Percentiles rank a stretch among this genome's conserved stretches.
phyloP scores from a whole-genome alignment of 169 alveolate species.

The Toxoplasma gondii region DNA sequence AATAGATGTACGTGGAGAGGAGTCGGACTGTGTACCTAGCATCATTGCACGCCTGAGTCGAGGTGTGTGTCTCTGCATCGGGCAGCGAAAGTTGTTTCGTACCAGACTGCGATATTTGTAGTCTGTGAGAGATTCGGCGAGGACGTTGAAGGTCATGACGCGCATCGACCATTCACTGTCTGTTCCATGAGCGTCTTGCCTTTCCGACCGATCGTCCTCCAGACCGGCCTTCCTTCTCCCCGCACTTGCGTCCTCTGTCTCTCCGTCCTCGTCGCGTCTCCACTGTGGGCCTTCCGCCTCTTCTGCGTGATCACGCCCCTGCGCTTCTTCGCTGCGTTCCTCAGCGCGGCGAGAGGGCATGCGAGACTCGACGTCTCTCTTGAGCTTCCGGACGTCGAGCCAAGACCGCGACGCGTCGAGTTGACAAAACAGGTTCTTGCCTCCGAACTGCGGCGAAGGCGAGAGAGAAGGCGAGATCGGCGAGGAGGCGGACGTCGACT shows the following conservation, averaged over 20 bases:
- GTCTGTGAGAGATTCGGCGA: conserved; percentile 32
- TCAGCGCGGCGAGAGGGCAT: background rate
- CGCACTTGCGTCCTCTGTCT: too few relatives aligned
- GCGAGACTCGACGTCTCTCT: background rate
- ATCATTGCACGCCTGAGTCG: too few relatives aligned
- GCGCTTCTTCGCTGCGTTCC: background rate
- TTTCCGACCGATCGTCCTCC: too few relatives aligned
- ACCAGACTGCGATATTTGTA: conserved; percentile 24
- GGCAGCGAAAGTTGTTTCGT: background rate
- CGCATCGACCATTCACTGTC: background rate
- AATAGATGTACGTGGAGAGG: too few relatives aligned
- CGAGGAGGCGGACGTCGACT: background rate
- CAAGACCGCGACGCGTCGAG: background rate
- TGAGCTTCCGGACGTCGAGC: background rate
- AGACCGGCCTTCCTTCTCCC: too few relatives aligned
- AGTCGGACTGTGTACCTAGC: too few relatives aligned
- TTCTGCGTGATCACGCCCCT: background rate
- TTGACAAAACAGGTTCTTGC: background rate
- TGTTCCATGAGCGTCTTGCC: background rate
- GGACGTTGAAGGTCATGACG: conserved; percentile 23
- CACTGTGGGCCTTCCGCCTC: background rate
- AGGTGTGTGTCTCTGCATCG: too few relatives aligned
- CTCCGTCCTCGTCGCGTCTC: background rate
- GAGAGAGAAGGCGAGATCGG: background rate
- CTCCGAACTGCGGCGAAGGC: background rate